These are phyloP conservation scores for Phenoliferia sp. DNA, from an alignment of 1,284 basidiomycete genomes.

Conservation along the genomic window DNA sequence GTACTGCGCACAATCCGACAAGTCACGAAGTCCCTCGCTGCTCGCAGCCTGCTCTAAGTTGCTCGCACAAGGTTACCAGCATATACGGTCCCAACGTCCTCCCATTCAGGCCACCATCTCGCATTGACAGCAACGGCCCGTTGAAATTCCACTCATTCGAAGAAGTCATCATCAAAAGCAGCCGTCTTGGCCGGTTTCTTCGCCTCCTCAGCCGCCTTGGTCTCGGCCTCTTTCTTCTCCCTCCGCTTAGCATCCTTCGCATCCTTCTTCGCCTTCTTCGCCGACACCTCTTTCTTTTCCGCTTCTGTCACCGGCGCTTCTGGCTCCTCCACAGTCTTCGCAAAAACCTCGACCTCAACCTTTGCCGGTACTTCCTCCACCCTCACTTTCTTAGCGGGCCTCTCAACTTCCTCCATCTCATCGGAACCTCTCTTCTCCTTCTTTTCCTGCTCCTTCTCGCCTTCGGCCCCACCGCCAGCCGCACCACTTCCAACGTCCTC, in stretches of 20 bases:
- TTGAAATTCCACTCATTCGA: not conserved
- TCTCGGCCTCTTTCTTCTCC: constrained; percentile 3
- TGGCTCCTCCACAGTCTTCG: not conserved
- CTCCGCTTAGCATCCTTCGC: not conserved
- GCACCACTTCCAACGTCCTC: constrained; percentile 15
- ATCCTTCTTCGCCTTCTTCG: constrained; percentile 1
- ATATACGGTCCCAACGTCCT: too few species aligned
- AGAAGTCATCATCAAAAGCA: not conserved
- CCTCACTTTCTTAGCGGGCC: constrained; percentile 10
- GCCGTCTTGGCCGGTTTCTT: not conserved
- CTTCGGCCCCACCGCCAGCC: not conserved
- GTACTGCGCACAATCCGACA: too few species aligned
- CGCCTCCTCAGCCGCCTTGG: not conserved
- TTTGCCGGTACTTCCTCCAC: not conserved
- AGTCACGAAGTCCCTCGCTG: too few species aligned
- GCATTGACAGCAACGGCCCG: too few species aligned
- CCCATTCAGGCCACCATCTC: too few species aligned
- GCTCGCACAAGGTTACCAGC: too few species aligned
- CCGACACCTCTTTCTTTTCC: not conserved
- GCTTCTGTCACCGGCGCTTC: not conserved
- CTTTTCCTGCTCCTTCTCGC: not conserved
- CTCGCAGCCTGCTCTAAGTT: too few species aligned
- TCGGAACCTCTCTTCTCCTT: not conserved
- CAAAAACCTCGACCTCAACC: not conserved
- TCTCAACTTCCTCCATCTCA: not conserved